Percentiles rank a stretch among this genome's conserved stretches.
Evolutionary conservation across 2,329 filamentous ascomycete genomes (phyloP).

Genomic region (Alternaria sp.): DNA sequence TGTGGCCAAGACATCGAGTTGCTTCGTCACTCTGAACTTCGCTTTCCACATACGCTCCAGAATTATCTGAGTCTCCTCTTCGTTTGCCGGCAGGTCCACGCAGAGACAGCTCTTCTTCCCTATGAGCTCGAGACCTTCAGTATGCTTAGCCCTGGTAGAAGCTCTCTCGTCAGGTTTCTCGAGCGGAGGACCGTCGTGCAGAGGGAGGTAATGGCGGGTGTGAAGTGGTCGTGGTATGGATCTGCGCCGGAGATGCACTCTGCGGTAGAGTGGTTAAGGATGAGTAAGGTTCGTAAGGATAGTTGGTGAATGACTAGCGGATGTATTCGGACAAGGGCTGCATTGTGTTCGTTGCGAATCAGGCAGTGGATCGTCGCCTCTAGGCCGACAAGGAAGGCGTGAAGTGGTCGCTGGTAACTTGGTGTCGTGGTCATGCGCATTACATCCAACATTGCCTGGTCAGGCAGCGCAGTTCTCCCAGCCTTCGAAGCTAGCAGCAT

Average conservation of each 20-base stretch:
- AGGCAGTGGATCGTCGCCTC: too few species aligned
- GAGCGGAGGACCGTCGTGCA: not conserved
- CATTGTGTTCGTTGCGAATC: too few species aligned
- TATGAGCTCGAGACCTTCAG: not conserved
- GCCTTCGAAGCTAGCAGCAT: too few species aligned
- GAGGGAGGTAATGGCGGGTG: not conserved
- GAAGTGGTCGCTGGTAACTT: too few species aligned
- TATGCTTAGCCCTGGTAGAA: not conserved
- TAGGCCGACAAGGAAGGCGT: too few species aligned
- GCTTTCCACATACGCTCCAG: not conserved
- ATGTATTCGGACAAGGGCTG: accelerated
- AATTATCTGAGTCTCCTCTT: not conserved
- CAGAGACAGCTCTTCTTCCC: not conserved
- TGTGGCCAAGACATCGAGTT: not conserved
- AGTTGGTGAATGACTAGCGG: not conserved
- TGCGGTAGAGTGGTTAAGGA: not conserved
- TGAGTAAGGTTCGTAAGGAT: not conserved
- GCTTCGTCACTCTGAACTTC: not conserved
- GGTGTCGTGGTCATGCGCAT: too few species aligned
- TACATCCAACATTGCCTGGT: too few species aligned
- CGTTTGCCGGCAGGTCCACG: not conserved
- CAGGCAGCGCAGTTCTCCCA: too few species aligned
- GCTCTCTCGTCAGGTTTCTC: not conserved
- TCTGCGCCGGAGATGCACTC: not conserved
- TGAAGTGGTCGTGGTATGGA: not conserved